Evolutionary conservation across 768 basidiomycete species (phyloP).

Genomic region (Trametes villosa): DNA sequence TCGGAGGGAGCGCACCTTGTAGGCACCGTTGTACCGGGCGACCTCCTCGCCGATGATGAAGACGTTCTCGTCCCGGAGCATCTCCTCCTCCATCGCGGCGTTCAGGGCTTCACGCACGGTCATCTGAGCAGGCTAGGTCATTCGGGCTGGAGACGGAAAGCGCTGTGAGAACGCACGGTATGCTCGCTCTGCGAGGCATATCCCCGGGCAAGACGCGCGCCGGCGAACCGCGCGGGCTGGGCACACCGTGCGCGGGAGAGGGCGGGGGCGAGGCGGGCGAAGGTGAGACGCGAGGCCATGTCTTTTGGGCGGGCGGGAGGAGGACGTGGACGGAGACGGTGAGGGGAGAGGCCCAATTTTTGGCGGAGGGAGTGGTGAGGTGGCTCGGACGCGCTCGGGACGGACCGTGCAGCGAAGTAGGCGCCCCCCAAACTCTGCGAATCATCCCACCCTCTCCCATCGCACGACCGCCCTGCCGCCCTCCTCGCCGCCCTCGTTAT

Average conservation of each 20-base stretch:
- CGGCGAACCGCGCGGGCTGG: conserved; percentile 47
- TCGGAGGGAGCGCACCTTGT: conserved; percentile 63
- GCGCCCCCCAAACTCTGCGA: conserved; percentile 21
- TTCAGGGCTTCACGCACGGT: conserved; percentile 98
- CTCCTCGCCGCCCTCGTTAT: conserved; percentile 6
- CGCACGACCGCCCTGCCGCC: conserved; percentile 6
- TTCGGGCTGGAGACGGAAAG: conserved; percentile 19
- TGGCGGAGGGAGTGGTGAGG: conserved; percentile 24
- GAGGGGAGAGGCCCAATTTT: conserved; percentile 25
- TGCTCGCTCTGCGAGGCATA: conserved; percentile 67
- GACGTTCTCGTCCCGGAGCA: conserved; percentile 93
- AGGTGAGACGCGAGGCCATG: conserved; percentile 67
- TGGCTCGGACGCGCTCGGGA: conserved; percentile 30
- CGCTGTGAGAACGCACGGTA: conserved; percentile 44
- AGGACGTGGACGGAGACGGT: conserved; percentile 34
- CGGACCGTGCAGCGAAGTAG: conserved; percentile 19
- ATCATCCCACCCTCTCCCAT: conserved; percentile 4
- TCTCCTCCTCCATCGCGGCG: conserved; percentile 98
- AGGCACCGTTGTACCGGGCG: conserved; percentile 96
- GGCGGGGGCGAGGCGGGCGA: conserved; percentile 66
- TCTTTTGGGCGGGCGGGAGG: conserved; percentile 33
- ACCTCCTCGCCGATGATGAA: conserved; percentile 98
- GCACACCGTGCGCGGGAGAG: conserved; percentile 47
- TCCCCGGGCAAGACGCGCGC: conserved; percentile 53
- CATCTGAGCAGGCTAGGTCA: conserved; percentile 59